phyloP scores from a whole-genome alignment of 495 filamentous ascomycete species.

The Entonaema liquescens region DNA sequence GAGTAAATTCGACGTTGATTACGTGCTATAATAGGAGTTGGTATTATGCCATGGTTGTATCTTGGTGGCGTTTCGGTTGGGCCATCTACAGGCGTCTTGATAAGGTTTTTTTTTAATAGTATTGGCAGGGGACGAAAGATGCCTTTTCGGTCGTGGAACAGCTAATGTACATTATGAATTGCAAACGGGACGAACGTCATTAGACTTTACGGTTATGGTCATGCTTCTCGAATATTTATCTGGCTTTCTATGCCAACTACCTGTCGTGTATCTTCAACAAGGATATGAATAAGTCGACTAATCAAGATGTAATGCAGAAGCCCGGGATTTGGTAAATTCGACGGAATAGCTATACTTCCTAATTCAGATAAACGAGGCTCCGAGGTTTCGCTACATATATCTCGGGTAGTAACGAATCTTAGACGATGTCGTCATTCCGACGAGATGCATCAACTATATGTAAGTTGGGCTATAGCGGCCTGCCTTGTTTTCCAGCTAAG shows the following conservation, averaged over 20 bases:
- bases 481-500: constrained; percentile 32
- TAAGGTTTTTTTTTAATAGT: not conserved
- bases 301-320: not conserved
- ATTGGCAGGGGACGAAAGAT: not conserved
- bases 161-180: not conserved
- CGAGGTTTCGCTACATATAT: no score
- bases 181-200: not conserved
- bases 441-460: constrained; percentile 25
- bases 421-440: constrained; percentile 35
- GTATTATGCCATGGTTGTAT: constrained; percentile 14
- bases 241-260: not conserved
- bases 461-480: constrained; percentile 18
- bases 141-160: not conserved
- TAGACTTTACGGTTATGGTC: not conserved
- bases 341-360: not conserved
- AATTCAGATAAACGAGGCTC: not conserved
- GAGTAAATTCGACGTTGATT: constrained; percentile 25
- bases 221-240: not conserved
- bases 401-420: not conserved
- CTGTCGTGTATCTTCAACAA: not conserved
- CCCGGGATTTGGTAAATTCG: constrained; percentile 1
- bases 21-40: not conserved
- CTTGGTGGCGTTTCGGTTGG: constrained; percentile 24
- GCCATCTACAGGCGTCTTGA: constrained; percentile 17
- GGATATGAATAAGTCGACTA: not conserved